Evolutionary conservation across 129 eudicot species (phyloP), one percentile per base, ranked within the genome.

Genomic region (Escallonia herrerae): DNA sequence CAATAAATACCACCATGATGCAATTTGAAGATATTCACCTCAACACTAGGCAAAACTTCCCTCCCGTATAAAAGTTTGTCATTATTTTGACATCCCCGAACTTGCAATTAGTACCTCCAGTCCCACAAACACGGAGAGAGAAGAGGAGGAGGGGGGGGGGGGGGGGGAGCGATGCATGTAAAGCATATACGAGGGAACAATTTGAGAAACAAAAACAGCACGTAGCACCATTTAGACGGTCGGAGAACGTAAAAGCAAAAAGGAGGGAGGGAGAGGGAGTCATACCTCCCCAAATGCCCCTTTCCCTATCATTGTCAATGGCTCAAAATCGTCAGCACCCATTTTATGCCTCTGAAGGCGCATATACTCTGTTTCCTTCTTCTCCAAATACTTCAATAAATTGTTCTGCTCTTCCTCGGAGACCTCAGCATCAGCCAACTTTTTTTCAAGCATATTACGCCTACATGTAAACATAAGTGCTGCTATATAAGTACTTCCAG

Each of bases 211-310:
- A 22, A 22, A 22, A 22, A 22, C 33, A 22, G 33, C 33, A 22
- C 33, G 33, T 22, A 22, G 33, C 33, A 22, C 33, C 33, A 22
- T 22, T 22, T 22, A 22, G 33, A 22, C 1, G 33, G 33, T 22
- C 33, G 1, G 33, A 0, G 33, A 22, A 22, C 0, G 33, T 22
- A 22, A 22, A 22, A 22, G 33, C 33, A 22, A 22, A 22, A 59
- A 22, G 14, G 6, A 41, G 60, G 13, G 38, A 63, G 76, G 54
- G 72, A 58, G 57, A 58, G 52, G 22, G 75, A 79, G 52, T 43
- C 6, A 3, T 80, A 83, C 97, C 97, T 91, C 97, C 41, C 97
- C 97, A 58, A 91, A 91, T 62, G 97, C 97, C 79, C 97, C 97
- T 78, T 91, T 87, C 44, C 97, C 97, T 43, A 91, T 91, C 90